Conservation (phyloP, 129 eudicot genomes). For the Pittosporum tobira region DNA sequence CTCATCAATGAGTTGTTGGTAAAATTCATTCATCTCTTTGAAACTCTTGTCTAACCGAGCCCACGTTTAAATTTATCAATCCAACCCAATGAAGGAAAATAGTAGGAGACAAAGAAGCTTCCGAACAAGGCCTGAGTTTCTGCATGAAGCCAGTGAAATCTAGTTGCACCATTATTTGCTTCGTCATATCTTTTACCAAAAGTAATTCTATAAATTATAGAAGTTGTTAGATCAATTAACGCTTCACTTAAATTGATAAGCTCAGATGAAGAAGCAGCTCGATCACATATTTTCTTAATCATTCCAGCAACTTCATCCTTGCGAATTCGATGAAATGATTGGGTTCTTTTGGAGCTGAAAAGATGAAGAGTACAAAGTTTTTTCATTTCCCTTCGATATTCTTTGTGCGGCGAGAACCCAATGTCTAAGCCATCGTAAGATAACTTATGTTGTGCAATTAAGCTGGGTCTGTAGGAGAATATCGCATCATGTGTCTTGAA, state of each 20-base stretch:
- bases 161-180: slow-evolving; percentile 5
- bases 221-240: slow-evolving; percentile 5
- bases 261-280: slow-evolving; percentile 10
- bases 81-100: slow-evolving; percentile 24
- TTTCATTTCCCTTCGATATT: slow-evolving; percentile 26
- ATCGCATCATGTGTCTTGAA: slow-evolving; percentile 21
- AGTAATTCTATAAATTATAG: slow-evolving; percentile 14
- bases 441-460: slow-evolving; percentile 11
- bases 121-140: slow-evolving; percentile 14
- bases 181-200: slow-evolving; percentile 23
- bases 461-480: slow-evolving; percentile 19
- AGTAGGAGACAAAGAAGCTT: slow-evolving; percentile 16
- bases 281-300: slow-evolving; percentile 14
- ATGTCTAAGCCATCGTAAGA: slow-evolving; percentile 17
- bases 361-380: slow-evolving; percentile 18
- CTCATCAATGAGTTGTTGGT: slow-evolving; percentile 26
- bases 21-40: slow-evolving; percentile 20
- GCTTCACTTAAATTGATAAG: slow-evolving; percentile 17
- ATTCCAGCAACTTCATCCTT: slow-evolving; percentile 19
- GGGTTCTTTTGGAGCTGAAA: slow-evolving; percentile 21
- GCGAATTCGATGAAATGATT: slow-evolving; percentile 16
- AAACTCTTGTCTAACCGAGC: slow-evolving; percentile 19
- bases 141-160: slow-evolving; percentile 8
- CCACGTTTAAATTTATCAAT: slow-evolving; percentile 15
- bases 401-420: slow-evolving; percentile 15